Evolutionary conservation across 1,139 yeast genomes (phyloP), one percentile per base, ranked within the genome.

Genomic region (Yamadazyma taylorii): DNA sequence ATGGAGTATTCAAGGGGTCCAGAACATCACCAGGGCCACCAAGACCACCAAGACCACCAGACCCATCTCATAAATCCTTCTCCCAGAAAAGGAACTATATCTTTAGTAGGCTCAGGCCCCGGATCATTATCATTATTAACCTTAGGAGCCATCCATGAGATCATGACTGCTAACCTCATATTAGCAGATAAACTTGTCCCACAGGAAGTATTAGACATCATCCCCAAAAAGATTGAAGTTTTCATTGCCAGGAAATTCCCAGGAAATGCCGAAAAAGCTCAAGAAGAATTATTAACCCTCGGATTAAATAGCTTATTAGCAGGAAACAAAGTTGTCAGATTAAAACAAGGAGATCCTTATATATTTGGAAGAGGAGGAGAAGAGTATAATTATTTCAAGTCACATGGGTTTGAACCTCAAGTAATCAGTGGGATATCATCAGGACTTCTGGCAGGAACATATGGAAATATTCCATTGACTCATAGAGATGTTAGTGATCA

Each of bases 351-450:
- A 30, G 98, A 92, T 58, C 97, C 98, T 5, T 92, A 88, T 61
- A 86, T 92, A 24, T 92, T 88, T 58, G 98, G 98, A 4, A 79
- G 98, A 47, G 98, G 98, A 27, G 97, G 96, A 24, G 97, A 92
- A 62, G 98, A 92, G 56, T 87, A 61, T 54, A 55, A 77, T 13
- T 89, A 69, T 57, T 92, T 90, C 60, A 56, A 70, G 23, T 52
- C 65, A 12, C 77, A 82, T 45, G 96, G 96, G 0, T 87, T 55
- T 52, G 69, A 61, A 19, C 95, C 96, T 5, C 54, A 60, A 3
- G 96, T 92, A 1, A 55, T 90, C 11, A 92, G 97, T 0, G 98
- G 98, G 1, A 73, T 92, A 39, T 84, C 96, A 2, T 87, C 96
- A 4, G 95, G 97, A 0, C 71, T 92, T 36, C 88, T 95, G 0